Base-by-base conservation (phyloP, 2,329 filamentous ascomycete species). In the Cladobotryum mycophilum region DNA sequence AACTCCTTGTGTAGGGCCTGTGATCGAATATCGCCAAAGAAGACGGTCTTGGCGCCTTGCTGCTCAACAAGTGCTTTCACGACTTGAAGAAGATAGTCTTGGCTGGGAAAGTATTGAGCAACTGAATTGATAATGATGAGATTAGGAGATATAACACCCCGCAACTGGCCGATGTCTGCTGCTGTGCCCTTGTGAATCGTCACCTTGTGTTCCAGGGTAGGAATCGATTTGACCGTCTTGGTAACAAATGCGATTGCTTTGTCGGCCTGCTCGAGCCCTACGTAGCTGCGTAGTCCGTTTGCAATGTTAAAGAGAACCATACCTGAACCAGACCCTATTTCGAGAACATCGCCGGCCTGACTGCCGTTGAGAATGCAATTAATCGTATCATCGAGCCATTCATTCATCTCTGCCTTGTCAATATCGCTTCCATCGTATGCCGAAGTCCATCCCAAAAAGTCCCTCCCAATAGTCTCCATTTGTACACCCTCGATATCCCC, bases 391-490 rank as follows among this genome's bases (percentile, higher is more conserved):
- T 43, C 5, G 47, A 20, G 20, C 20, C 20, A 20, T 20, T 20
- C 20, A 20, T 20, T 20, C 20, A 3, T 25, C 20, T 20, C 61
- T 1, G 2, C 46, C 30, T 53, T 57, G 38, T 61, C 56, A 6
- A 66, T 62, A 1, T 49, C 8, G 0, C 13, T 53, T 3, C 62
- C 64, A 40, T 65, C 57, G 17, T 64, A 65, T 59, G 62, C 63
- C 2, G 64, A 66, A 4, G 54, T 64, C 64, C 64, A 66, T 13
- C 58, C 60, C 1, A 53, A 53, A 40, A 66, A 66, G 35, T 67
- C 63, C 40, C 45, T 15, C 5, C 45, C 45, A 11, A 41, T 20
- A 20, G 6, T 25, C 2, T 25, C 20, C 20, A 20, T 20, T 20
- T 20, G 20, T 20, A 5, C 20, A 5, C 20, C 20, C 20, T 20